A percentile compares a stretch with the other conserved stretches of the same genome.
These are phyloP conservation scores for Nemania abortiva DNA, from an alignment of 2,329 filamentous ascomycete species.

Conservation along the genomic window DNA sequence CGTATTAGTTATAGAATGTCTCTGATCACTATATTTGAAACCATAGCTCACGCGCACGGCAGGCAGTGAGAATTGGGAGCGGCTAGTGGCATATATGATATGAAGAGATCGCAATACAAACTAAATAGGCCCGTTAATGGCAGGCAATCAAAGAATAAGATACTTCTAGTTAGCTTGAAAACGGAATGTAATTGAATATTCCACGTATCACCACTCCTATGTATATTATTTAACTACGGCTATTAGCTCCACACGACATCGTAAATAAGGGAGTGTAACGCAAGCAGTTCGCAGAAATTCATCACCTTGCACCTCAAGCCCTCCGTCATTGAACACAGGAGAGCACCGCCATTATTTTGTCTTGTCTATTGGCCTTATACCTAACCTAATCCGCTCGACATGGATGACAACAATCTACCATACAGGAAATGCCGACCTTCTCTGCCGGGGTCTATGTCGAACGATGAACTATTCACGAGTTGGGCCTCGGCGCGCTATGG, in stretches of 20 bases:
- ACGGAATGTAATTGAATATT: neutral
- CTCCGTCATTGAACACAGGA: neutral
- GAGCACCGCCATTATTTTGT: neutral
- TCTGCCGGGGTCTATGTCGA: neutral
- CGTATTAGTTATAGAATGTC: neutral
- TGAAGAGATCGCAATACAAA: neutral
- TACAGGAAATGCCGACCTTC: neutral
- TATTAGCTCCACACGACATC: neutral
- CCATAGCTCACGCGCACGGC: neutral
- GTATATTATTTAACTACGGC: neutral
- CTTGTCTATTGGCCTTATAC: neutral
- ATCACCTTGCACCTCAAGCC: neutral
- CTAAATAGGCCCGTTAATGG: neutral
- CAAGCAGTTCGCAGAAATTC: neutral
- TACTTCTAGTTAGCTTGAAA: neutral
- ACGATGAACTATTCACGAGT: neutral
- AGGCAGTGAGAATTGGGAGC: neutral
- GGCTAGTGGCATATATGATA: neutral
- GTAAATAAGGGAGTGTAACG: neutral
- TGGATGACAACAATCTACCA: neutral
- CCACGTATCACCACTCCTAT: neutral
- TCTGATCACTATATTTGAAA: slow-evolving; percentile 11
- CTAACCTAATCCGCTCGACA: neutral
- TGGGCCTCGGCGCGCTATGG: neutral
- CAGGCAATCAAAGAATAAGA: neutral